Evolutionary conservation across 371 early-diverging fungal genomes (phyloP), one percentile per base, ranked within the genome.

Genomic region (Mucor irregularis): DNA sequence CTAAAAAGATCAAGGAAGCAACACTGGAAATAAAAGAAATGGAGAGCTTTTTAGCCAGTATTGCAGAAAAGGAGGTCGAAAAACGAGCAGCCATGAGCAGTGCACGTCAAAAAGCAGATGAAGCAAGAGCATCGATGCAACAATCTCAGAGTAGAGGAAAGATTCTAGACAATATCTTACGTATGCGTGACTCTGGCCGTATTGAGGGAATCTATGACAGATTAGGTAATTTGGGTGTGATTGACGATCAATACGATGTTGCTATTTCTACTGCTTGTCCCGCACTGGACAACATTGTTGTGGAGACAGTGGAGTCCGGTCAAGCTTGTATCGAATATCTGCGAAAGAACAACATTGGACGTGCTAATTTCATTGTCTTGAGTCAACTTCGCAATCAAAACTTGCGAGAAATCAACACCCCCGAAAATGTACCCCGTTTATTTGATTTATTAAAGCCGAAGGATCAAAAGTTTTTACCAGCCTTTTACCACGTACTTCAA

Each of bases 261-360:
- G 99, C 99, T 0, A 86, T 99, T 14, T 93, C 95, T 4, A 97
- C 98, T 4, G 93, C 97, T 0, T 96, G 96, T 48, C 83, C 87
- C 5, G 73, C 79, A 5, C 80, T 99, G 44, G 91, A 97, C 56
- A 83, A 90, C 49, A 95, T 99, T 64, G 96, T 99, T 6, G 99
- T 99, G 21, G 97, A 99, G 47, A 91, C 88, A 1, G 98, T 98
- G 13, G 87, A 86, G 43, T 84, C 89, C 2, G 99, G 89, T 2
- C 96, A 99, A 68, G 82, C 88, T 39, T 98, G 99, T 61, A 87
- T 99, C 40, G 93, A 95, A 49, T 86, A 90, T 57, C 78, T 99
- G 40, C 90, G 94, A 63, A 80, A 81, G 47, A 83, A 90, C 50
- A 90, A 91, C 48, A 69, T 98, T 5, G 98, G 97, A 5, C 87